Evolutionary conservation across 1,284 basidiomycete genomes (phyloP).

Genomic region (Ceratobasidium sp.): DNA sequence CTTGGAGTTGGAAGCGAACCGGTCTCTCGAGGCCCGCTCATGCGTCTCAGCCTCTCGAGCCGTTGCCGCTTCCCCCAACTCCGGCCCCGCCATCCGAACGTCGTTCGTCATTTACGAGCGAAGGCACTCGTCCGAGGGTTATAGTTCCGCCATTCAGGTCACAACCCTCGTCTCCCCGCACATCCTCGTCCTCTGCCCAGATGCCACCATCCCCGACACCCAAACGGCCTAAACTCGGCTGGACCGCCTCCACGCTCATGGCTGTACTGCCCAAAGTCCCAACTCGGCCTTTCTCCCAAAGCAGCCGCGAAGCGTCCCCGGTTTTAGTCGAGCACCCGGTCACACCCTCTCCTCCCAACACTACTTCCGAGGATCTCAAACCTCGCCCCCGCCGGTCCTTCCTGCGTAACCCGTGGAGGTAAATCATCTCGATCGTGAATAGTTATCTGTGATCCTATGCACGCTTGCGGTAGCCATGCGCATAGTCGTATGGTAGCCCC

Average conservation of each 20-base stretch:
- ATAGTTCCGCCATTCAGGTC: constrained; percentile 37
- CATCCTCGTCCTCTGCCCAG: constrained; percentile 1
- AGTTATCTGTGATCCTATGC: constrained; percentile 44
- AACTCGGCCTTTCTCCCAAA: constrained; percentile 31
- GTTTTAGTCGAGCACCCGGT: constrained; percentile 31
- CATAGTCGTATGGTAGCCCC: constrained; percentile 23
- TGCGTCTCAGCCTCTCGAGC: constrained; percentile 32
- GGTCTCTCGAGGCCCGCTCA: constrained; percentile 30
- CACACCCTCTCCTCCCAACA: constrained; percentile 20
- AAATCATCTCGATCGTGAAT: constrained; percentile 12
- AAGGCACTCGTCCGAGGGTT: constrained; percentile 29
- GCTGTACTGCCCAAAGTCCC: constrained; percentile 40
- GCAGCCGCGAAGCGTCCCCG: constrained; percentile 36
- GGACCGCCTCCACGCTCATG: constrained; percentile 41
- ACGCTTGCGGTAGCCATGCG: constrained; percentile 29
- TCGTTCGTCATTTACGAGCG: constrained; percentile 41
- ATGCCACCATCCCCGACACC: constrained; percentile 30
- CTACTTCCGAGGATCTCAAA: constrained; percentile 22
- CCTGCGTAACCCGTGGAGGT: constrained; percentile 44
- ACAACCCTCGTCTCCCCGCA: constrained; percentile 30
- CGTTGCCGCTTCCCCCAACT: constrained; percentile 34
- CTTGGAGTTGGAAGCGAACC: constrained; percentile 44
- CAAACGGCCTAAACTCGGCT: constrained; percentile 41
- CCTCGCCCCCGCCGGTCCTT: constrained; percentile 44
- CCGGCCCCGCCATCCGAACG: constrained; percentile 41